Evolutionary conservation across 176 grass and related monocot genomes (phyloP), one percentile per base, ranked within the genome.

Genomic region (Lolium multiflorum): DNA sequence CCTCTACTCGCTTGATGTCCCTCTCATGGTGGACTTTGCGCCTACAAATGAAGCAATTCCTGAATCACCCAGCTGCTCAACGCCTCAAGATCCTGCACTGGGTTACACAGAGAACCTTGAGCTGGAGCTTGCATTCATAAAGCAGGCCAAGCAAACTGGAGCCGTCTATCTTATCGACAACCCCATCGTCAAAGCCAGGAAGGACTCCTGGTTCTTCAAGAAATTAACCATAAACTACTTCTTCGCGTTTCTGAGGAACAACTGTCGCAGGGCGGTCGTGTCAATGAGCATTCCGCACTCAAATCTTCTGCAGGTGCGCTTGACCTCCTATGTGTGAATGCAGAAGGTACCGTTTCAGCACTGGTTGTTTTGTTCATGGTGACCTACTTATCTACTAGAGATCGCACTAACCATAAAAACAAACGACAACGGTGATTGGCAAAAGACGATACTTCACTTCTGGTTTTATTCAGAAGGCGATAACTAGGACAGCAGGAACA

Each of bases 171-270:
- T 98, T 77, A 89, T 98, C 9, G 91, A 90, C 25, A 95, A 96
- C 60, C 91, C 90, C 65, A 83, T 89, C 37, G 81, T 96, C 55
- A 98, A 94, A 77, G 96, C 96, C 59, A 98, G 90, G 67, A 98
- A 98, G 78, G 87, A 94, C 9, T 96, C 93, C 0, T 96, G 96
- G 93, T 98, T 98, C 77, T 89, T 94, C 78, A 98, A 95, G 84
- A 98, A 98, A 70, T 49, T 98, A 84, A 90, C 91, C 86, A 95
- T 98, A 90, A 98, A 98, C 89, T 98, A 98, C 68, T 92, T 98
- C 6, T 96, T 89, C 6, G 84, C 93, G 2, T 95, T 98, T 83
- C 70, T 98, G 88, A 98, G 91, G 71, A 95, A 79, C 54, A 98
- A 98, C 18, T 96, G 96, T 79, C 86, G 90, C 75, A 89, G 92